Evolutionary conservation across 73 alveolate species (phyloP).

Genomic region (Loxodes magnus): DNA sequence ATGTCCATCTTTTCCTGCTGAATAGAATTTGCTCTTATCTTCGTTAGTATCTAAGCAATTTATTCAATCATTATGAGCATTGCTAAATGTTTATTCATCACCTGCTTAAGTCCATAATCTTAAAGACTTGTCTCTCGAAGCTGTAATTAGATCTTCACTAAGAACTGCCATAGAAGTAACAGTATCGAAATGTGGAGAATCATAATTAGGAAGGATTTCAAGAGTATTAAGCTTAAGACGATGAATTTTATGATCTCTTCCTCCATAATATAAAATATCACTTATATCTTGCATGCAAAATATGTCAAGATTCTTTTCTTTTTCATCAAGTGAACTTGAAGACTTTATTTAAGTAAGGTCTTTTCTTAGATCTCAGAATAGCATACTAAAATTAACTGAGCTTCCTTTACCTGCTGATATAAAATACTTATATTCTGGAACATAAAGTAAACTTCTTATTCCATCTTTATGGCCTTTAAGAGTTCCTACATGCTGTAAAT

Average conservation of each 20-base stretch:
- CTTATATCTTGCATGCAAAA: conserved; percentile 14
- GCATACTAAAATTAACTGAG: conserved; percentile 6
- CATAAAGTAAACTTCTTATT: conserved; percentile 18
- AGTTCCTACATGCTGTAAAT: conserved; percentile 18
- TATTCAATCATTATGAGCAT: conserved; percentile 42
- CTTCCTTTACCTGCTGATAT: conserved; percentile 46
- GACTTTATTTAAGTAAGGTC: conserved; percentile 11
- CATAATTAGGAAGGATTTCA: conserved; percentile 11
- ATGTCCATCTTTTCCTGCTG: conserved; percentile 43
- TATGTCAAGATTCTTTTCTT: conserved; percentile 39
- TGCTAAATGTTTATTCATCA: conserved; percentile 1
- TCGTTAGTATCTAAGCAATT: conserved; percentile 21
- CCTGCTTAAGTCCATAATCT: conserved; percentile 27
- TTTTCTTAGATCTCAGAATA: conserved; percentile 46
- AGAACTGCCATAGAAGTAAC: conserved; percentile 22
- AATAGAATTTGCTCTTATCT: conserved; percentile 10
- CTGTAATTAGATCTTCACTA: conserved; percentile 14
- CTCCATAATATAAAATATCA: conserved; percentile 29
- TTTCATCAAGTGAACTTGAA: conserved; percentile 28
- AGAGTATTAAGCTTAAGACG: conserved; percentile 3
- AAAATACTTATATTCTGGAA: conserved; percentile 13
- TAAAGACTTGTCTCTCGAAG: conserved; percentile 39
- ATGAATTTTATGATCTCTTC: conserved; percentile 31
- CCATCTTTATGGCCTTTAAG: conserved; percentile 51
- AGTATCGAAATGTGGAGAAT: conserved; percentile 45